Base-by-base conservation (phyloP, 225 moss, liverwort and hornwort genomes). In the Sphagnum contortum region DNA sequence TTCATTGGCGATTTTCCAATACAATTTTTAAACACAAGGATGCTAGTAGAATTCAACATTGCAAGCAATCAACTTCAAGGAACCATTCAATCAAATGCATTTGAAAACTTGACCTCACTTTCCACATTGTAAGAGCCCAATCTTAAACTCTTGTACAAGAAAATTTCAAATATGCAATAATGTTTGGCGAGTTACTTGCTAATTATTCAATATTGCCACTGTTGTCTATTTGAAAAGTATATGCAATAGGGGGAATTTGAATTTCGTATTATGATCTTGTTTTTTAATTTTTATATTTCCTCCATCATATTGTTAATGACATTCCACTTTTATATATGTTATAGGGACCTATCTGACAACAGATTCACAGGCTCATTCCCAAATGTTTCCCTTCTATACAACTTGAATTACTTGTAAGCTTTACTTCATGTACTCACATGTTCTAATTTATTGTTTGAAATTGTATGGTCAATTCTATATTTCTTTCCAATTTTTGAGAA, bases 311-410 rank as follows among this genome's bases (percentile, higher is more conserved):
- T 29, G 29, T 29, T 29, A 29, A 29, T 29, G 29, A 29, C 29
- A 29, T 29, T 29, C 29, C 29, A 29, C 29, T 29, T 29, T 0
- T 29, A 29, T 29, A 29, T 29, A 29, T 29, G 29, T 29, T 29
- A 29, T 29, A 66, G 70, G 65, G 70, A 70, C 66, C 61, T 75
- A 47, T 66, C 75, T 44, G 14, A 56, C 14, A 75, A 75, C 50
- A 50, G 4, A 61, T 62, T 75, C 29, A 66, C 12, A 11, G 66
- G 66, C 48, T 8, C 47, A 47, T 69, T 70, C 62, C 70, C 62
- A 5, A 29, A 29, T 29, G 29, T 29, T 0, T 0, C 29, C 29
- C 1, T 29, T 29, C 29, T 29, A 29, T 29, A 29, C 29, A 29
- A 29, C 29, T 29, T 29, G 29, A 1, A 29, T 29, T 29, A 29